phyloP scores from a whole-genome alignment of 176 grass and related monocot genomes.

The Aegilops tauschii region DNA sequence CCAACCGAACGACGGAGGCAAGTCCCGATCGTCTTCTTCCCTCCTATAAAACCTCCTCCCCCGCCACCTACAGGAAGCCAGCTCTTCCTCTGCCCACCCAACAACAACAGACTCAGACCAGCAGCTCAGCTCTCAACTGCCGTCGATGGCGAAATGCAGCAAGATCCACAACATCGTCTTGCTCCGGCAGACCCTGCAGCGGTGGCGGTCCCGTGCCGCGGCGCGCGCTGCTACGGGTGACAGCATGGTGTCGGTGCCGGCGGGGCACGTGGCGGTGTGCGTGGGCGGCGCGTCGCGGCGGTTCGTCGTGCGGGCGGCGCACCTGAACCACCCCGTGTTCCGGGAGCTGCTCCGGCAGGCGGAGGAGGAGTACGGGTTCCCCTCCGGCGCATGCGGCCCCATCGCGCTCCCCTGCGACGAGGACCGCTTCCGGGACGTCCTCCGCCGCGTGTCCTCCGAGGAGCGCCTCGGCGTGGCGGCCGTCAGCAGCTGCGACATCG shows the following conservation, averaged over 20 bases:
- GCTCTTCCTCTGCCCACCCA: background rate
- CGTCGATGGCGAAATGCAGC: slow-evolving; percentile 69
- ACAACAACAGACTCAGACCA: background rate
- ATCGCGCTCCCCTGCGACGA: slow-evolving; percentile 87
- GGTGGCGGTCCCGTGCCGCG: slow-evolving; percentile 64
- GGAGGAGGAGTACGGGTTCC: slow-evolving; percentile 89
- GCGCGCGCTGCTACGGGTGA: slow-evolving; percentile 24
- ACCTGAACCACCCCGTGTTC: slow-evolving; percentile 90
- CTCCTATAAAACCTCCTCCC: slow-evolving; percentile 11
- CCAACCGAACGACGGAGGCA: slow-evolving; percentile 11
- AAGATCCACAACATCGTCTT: slow-evolving; percentile 88
- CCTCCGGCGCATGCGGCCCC: slow-evolving; percentile 40
- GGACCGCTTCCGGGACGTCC: slow-evolving; percentile 64
- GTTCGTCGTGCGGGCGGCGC: slow-evolving; percentile 71
- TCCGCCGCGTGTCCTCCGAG: slow-evolving; percentile 53
- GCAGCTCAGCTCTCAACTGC: background rate
- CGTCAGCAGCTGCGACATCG: background rate
- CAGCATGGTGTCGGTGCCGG: slow-evolving; percentile 38
- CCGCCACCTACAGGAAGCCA: slow-evolving; percentile 1
- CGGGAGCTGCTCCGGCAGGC: slow-evolving; percentile 78
- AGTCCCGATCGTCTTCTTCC: background rate
- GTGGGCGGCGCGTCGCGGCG: slow-evolving; percentile 62
- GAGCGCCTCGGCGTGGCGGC: background rate
- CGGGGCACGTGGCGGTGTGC: slow-evolving; percentile 78
- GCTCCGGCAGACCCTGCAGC: slow-evolving; percentile 64